Base-by-base conservation (phyloP, 2,329 filamentous ascomycete genomes). In the Fusarium sulawesiense region DNA sequence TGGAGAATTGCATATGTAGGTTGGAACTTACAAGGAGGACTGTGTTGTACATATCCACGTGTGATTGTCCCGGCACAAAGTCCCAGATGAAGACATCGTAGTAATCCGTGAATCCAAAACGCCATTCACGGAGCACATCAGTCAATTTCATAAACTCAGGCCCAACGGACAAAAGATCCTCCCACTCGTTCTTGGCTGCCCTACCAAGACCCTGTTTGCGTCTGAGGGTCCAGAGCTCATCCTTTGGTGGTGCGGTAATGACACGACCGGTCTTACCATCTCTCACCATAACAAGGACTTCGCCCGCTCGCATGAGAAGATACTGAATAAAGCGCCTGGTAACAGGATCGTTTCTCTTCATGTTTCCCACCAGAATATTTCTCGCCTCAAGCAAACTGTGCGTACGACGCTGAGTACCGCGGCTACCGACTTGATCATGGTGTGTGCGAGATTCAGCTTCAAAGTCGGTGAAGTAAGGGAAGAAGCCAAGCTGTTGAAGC, bases 71-170 rank as follows among this genome's bases (percentile, higher is more conserved):
- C 14, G 76, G 75, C 0, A 64, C 68, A 57, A 77, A 75, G 25
- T 75, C 71, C 74, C 75, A 77, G 30, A 77, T 71, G 23, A 64
- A 76, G 21, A 77, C 60, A 41, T 77, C 75, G 21, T 77, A 76
- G 27, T 75, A 77, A 45, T 77, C 75, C 3, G 73, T 41, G 29
- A 77, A 77, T 4, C 69, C 64, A 41, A 77, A 75, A 1, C 70
- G 69, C 76, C 73, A 77, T 53, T 76, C 57, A 23, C 75, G 61
- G 8, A 74, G n/a, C 16, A 18, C 18, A 23, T 77, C 70, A 0
- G 65, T 73, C 69, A 75, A 47, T 32, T 66, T 60, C 44, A 77
- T 76, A 27, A 74, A 77, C 1, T 62, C 44, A 3, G 70, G 72
- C 7, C 74, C 76, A 1, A 76, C 59, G 11, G 73, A 71, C 12